Conservation (phyloP, 371 early-diverging fungal species). For the Syncephalastrum monosporum region DNA sequence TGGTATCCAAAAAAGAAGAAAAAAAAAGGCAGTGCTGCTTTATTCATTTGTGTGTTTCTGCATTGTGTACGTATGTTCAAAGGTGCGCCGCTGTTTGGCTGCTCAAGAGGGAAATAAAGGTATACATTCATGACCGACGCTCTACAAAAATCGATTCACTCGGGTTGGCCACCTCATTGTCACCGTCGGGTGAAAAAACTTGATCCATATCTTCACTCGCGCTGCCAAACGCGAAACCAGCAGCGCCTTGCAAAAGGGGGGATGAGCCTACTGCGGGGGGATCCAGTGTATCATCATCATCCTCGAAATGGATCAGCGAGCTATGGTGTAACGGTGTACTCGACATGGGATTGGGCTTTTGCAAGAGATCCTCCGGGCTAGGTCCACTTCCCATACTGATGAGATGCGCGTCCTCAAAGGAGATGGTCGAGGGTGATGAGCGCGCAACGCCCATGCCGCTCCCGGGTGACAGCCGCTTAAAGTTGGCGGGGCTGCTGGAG, state of each 20-base stretch:
- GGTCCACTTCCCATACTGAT: slow-evolving; percentile 59
- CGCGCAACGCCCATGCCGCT: slow-evolving; percentile 20
- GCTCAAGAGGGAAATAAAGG: no score
- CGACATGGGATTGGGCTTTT: slow-evolving; percentile 5
- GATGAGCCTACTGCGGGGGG: neutral
- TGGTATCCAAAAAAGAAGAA: no score
- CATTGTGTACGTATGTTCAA: no score
- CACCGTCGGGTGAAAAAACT: slow-evolving; percentile 62
- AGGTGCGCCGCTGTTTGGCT: no score
- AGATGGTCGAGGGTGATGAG: slow-evolving; percentile 40
- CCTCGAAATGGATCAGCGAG: slow-evolving; percentile 46
- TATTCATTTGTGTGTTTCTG: no score
- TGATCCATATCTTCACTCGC: slow-evolving; percentile 17
- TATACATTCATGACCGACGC: neutral
- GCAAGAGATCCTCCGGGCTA: slow-evolving; percentile 18
- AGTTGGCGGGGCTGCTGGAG: slow-evolving; percentile 27
- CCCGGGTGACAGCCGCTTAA: slow-evolving; percentile 41
- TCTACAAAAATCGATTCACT: slow-evolving; percentile 40
- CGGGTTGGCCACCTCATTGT: slow-evolving; percentile 58
- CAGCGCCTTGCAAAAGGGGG: neutral
- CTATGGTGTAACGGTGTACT: slow-evolving; percentile 19
- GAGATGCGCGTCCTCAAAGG: slow-evolving; percentile 63
- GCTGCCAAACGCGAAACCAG: neutral
- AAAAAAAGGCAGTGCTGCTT: no score
- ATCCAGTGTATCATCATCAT: slow-evolving; percentile 17